Conservation (phyloP, 768 basidiomycete species). For the Tricholoma bakamatsutake region DNA sequence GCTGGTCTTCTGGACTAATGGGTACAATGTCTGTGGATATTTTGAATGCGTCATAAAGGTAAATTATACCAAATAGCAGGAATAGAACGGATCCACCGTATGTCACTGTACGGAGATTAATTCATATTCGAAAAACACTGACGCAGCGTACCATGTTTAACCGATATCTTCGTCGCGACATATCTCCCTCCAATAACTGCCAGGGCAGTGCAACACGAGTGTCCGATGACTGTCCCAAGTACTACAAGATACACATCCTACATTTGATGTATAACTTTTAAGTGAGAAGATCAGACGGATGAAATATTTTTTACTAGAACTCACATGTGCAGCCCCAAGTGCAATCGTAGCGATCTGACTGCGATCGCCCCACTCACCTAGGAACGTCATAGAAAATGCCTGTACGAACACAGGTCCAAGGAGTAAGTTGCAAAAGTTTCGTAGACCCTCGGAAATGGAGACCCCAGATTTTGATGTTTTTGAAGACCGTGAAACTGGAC, state of each 20-base stretch:
- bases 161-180: slow-evolving; percentile 89
- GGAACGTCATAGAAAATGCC: slow-evolving; percentile 88
- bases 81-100: slow-evolving; percentile 78
- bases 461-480: slow-evolving; percentile 17
- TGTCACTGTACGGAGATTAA: slow-evolving; percentile 50
- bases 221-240: slow-evolving; percentile 84
- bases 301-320: too few species aligned
- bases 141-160: slow-evolving; percentile 75
- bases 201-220: slow-evolving; percentile 78
- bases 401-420: slow-evolving; percentile 94
- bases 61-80: slow-evolving; percentile 76
- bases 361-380: slow-evolving; percentile 98
- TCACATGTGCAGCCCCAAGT: slow-evolving; percentile 89
- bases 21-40: slow-evolving; percentile 30
- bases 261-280: not conserved
- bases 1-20: slow-evolving; percentile 14
- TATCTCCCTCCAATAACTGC: slow-evolving; percentile 96
- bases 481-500: slow-evolving; percentile 10
- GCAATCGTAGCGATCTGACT: slow-evolving; percentile 98
- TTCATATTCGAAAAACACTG: slow-evolving; percentile 5
- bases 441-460: slow-evolving; percentile 50
- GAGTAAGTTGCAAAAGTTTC: slow-evolving; percentile 78
- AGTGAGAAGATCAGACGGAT: too few species aligned
- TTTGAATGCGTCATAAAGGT: slow-evolving; percentile 59
- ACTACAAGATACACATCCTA: slow-evolving; percentile 93